phyloP scores from a whole-genome alignment of 306 rosid species.

The Gastrolobium villosum region DNA sequence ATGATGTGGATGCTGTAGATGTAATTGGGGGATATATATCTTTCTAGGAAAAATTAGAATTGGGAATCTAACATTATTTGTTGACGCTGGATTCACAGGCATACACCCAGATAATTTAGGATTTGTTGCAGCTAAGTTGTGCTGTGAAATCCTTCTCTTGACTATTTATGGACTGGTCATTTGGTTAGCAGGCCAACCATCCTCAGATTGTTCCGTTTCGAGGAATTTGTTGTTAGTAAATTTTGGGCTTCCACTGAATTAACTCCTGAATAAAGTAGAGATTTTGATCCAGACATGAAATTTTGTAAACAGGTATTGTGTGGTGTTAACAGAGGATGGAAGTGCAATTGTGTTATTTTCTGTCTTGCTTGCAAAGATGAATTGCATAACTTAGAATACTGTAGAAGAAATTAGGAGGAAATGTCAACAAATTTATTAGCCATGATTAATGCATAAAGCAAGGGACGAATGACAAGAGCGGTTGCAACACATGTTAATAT shows the following conservation, averaged over 20 bases:
- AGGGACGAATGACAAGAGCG: background rate
- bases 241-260: background rate
- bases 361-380: conserved; percentile 20
- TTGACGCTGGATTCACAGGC: background rate
- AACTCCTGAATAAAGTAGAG: background rate
- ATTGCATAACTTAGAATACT: conserved; percentile 7
- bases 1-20: background rate
- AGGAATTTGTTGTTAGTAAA: background rate
- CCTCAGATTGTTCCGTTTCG: background rate
- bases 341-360: background rate
- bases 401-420: background rate
- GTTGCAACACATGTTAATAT: background rate
- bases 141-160: background rate
- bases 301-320: background rate
- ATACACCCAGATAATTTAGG: background rate
- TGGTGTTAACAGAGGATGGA: conserved; percentile 16
- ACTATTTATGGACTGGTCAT: background rate
- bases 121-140: background rate
- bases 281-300: conserved; percentile 1
- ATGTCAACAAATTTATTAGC: background rate
- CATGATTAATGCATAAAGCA: background rate
- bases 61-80: background rate
- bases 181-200: conserved; percentile 17
- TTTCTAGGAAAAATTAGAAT: background rate
- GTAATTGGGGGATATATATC: background rate